Percentiles rank a stretch among this genome's conserved stretches.
phyloP scores from a whole-genome alignment of 2,329 filamentous ascomycete species.

The Diaporthe aspalathi region DNA sequence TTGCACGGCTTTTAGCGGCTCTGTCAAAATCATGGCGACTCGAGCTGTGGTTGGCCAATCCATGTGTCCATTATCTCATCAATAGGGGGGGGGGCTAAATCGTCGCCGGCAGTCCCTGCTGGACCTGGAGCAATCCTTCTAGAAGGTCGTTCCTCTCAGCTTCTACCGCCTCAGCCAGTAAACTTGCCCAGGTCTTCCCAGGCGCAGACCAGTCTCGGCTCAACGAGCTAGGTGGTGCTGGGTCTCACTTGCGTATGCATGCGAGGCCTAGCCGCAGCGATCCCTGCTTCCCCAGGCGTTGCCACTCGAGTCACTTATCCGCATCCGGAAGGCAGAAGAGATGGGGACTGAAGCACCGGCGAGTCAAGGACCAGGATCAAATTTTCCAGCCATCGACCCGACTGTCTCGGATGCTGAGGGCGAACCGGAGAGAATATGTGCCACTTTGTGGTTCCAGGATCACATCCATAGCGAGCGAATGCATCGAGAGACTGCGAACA shows the following conservation, averaged over 20 bases:
- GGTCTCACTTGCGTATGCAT: conserved; percentile 18
- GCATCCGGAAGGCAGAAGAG: conserved; percentile 25
- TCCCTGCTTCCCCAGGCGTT: conserved; percentile 26
- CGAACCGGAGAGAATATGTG: background rate
- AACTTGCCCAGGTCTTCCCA: background rate
- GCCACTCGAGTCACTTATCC: conserved; percentile 29
- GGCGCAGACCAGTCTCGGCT: conserved; percentile 17
- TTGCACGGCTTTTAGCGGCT: conserved; percentile 18
- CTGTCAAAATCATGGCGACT: conserved; percentile 15
- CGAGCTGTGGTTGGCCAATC: background rate
- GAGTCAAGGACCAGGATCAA: conserved; percentile 12
- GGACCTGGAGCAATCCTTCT: conserved; percentile 26
- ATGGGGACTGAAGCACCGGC: background rate
- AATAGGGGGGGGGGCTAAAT: background rate
- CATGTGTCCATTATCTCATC: background rate
- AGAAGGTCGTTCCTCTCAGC: conserved; percentile 30
- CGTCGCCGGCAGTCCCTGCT: conserved; percentile 1
- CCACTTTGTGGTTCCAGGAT: no score
- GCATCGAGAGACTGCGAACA: no score
- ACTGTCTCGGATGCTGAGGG: background rate
- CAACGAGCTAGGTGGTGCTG: background rate
- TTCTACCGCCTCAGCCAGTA: conserved; percentile 6
- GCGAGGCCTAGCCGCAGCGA: background rate
- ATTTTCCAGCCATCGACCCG: conserved; percentile 2
- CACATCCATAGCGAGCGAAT: no score